Conservation (phyloP, 176 grass and related monocot genomes). For the Carex cristatella region DNA sequence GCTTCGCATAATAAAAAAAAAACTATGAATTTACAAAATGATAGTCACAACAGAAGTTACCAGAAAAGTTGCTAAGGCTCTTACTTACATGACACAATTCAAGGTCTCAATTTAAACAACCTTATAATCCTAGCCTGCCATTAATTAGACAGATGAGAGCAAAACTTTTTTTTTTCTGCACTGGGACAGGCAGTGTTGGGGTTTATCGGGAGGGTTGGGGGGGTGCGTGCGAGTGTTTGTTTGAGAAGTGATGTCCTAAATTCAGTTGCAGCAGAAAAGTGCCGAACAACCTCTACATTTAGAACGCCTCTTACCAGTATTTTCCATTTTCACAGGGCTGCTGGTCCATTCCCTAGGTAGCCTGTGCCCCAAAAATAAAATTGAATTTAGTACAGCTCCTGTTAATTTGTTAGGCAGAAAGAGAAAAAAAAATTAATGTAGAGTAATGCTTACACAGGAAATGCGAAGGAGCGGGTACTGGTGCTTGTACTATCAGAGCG, state of each 20-base stretch:
- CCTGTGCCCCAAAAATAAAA: conserved; percentile 14
- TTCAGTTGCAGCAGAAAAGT: conserved; percentile 26
- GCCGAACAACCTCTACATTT: conserved; percentile 24
- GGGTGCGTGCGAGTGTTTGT: neutral
- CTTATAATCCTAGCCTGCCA: conserved; percentile 12
- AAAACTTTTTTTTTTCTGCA: neutral
- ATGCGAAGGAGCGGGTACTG: conserved; percentile 36
- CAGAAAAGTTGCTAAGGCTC: neutral
- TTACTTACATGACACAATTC: neutral
- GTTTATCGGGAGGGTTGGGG: neutral
- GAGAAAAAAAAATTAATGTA: conserved; percentile 3
- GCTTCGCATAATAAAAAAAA: neutral
- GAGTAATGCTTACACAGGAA: conserved; percentile 34
- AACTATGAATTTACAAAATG: conserved; percentile 16
- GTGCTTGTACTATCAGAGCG: conserved; percentile 34
- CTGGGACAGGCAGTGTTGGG: neutral
- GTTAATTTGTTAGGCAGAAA: neutral
- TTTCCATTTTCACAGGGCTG: conserved; percentile 37
- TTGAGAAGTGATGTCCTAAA: neutral
- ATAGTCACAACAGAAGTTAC: neutral
- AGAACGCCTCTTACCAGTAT: conserved; percentile 7
- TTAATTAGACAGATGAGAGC: neutral
- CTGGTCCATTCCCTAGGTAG: conserved; percentile 32
- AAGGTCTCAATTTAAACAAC: neutral
- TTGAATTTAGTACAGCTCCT: neutral